A percentile compares a stretch with the other conserved stretches of the same genome.
These are phyloP conservation scores for Diaporthe sp. DNA, from an alignment of 2,329 filamentous ascomycete species.

Conservation along the genomic window DNA sequence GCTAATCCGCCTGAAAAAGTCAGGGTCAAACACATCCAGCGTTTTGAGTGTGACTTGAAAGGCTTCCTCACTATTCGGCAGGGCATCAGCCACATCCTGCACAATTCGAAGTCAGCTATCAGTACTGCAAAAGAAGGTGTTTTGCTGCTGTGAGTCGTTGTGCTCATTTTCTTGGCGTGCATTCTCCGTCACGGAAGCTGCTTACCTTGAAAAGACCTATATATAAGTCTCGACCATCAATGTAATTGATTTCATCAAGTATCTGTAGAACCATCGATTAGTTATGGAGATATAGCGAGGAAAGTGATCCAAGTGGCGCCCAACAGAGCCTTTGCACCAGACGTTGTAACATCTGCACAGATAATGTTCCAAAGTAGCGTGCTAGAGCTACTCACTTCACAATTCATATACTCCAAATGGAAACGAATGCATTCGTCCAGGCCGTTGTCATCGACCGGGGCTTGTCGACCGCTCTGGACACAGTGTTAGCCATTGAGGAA, in stretches of 20 bases:
- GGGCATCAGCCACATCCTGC: not conserved
- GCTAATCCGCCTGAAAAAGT: conserved; percentile 16
- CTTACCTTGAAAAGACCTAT: conserved; percentile 4
- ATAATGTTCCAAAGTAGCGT: not conserved
- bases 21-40: conserved; percentile 17
- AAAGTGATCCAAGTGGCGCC: not conserved
- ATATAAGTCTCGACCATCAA: not conserved
- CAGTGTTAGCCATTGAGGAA: not conserved
- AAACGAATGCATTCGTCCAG: conserved; percentile 15
- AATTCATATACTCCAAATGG: conserved; percentile 16
- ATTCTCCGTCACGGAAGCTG: not conserved
- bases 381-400: not conserved
- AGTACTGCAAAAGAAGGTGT: not conserved
- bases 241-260: not conserved
- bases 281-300: not conserved
- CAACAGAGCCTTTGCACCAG: not conserved
- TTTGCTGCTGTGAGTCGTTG: no score
- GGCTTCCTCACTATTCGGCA: not conserved
- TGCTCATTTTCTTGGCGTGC: no score
- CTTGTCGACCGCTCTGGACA: conserved; percentile 11
- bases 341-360: not conserved
- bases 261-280: not conserved
- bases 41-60: not conserved
- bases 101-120: not conserved
- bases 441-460: not conserved